Evolutionary conservation across 257 asterid genomes (phyloP).

Genomic region (Nicotiana undulata): DNA sequence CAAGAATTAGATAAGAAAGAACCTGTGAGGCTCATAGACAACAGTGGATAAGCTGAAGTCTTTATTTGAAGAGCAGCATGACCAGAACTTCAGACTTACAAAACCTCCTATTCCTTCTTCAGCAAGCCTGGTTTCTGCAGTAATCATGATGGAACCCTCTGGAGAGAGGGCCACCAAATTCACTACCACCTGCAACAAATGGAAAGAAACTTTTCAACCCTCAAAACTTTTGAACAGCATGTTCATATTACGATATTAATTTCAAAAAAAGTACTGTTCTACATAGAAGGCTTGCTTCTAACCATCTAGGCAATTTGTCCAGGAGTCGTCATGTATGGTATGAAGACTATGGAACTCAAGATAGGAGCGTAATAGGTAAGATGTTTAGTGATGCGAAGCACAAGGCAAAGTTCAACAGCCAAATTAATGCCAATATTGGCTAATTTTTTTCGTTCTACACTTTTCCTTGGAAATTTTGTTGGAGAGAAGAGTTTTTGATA

Average conservation of each 20-base stretch:
- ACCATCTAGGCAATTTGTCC: background rate
- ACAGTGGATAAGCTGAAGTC: conserved; percentile 74
- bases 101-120: conserved; percentile 96
- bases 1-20: conserved; percentile 6
- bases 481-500: background rate
- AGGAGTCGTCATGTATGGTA: background rate
- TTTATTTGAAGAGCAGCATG: conserved; percentile 50
- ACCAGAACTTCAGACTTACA: conserved; percentile 82
- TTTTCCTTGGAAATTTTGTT: background rate
- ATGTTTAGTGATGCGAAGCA: background rate
- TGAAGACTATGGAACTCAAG: background rate
- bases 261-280: background rate
- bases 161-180: conserved; percentile 71
- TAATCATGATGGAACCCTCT: conserved; percentile 77
- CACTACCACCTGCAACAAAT: conserved; percentile 55
- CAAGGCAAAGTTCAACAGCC: background rate
- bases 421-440: background rate
- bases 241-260: background rate
- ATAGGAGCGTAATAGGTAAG: background rate
- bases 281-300: background rate
- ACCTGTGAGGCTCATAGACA: conserved; percentile 98
- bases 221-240: background rate
- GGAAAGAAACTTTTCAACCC: background rate
- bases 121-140: conserved; percentile 84
- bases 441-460: background rate